Conservation (phyloP, 2,329 filamentous ascomycete species). For the Nigrospora osmanthi region DNA sequence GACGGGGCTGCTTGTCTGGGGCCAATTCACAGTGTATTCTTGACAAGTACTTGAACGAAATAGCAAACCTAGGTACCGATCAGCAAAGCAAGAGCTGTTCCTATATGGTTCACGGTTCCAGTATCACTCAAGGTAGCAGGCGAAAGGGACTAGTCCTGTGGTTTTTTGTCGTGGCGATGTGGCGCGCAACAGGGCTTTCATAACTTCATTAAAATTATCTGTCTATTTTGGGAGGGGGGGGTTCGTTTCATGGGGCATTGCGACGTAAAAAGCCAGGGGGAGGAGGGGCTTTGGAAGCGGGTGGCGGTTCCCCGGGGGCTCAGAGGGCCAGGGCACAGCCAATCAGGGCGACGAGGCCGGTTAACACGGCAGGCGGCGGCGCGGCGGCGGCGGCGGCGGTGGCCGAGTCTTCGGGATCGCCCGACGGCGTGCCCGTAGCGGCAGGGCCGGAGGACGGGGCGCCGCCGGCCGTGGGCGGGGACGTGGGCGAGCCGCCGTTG, state of each 20-base stretch:
- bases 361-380: not conserved
- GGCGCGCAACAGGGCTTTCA: not conserved
- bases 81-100: too few species aligned
- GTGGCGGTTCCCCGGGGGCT: not conserved
- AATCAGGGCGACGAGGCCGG: not conserved
- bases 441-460: not conserved
- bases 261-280: too few species aligned
- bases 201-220: not conserved
- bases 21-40: too few species aligned
- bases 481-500: not conserved
- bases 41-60: too few species aligned
- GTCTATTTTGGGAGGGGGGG: too few species aligned
- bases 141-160: not conserved
- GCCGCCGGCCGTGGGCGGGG: not conserved
- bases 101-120: too few species aligned
- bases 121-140: too few species aligned
- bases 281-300: too few species aligned
- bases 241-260: too few species aligned
- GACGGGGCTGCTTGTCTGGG: too few species aligned
- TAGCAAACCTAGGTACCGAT: too few species aligned
- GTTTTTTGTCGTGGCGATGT: not conserved
- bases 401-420: not conserved
- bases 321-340: not conserved
- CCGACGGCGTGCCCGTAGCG: not conserved
- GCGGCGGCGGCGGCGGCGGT: not conserved